Conservation (phyloP, 2,329 filamentous ascomycete species). For the Stemphylium vesicarium region DNA sequence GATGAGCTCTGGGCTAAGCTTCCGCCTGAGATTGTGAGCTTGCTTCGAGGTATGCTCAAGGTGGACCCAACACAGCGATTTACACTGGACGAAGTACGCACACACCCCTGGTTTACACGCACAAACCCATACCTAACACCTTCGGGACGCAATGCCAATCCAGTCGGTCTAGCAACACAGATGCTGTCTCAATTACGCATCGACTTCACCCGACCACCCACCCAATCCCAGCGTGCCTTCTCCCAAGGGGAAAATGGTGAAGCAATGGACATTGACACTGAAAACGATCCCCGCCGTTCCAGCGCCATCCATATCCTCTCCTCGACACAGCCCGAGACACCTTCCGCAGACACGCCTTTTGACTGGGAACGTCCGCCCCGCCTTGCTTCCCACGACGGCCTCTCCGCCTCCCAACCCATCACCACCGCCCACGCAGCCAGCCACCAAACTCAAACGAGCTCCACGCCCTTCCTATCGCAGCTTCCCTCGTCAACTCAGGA, state of each 20-base stretch:
- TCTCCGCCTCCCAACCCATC: slow-evolving; percentile 48
- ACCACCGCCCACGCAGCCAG: slow-evolving; percentile 25
- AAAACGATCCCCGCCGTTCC: slow-evolving; percentile 52
- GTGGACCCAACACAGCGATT: slow-evolving; percentile 78
- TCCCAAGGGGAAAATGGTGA: slow-evolving; percentile 54
- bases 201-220: slow-evolving; percentile 76
- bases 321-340: slow-evolving; percentile 85
- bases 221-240: slow-evolving; percentile 54
- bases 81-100: slow-evolving; percentile 82
- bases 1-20: slow-evolving; percentile 87
- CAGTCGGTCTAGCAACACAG: slow-evolving; percentile 84
- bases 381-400: slow-evolving; percentile 43
- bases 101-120: slow-evolving; percentile 93
- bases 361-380: slow-evolving; percentile 83
- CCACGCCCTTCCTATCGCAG: slow-evolving; percentile 34
- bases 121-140: slow-evolving; percentile 76
- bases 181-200: slow-evolving; percentile 93
- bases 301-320: slow-evolving; percentile 62
- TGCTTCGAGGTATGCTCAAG: slow-evolving; percentile 92
- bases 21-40: slow-evolving; percentile 74
- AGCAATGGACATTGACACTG: slow-evolving; percentile 69
- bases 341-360: slow-evolving; percentile 75
- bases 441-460: slow-evolving; percentile 17
- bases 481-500: slow-evolving; percentile 54
- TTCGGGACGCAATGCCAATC: slow-evolving; percentile 78